Conservation (phyloP, 345 rosid species). For the Garcia nutans region DNA sequence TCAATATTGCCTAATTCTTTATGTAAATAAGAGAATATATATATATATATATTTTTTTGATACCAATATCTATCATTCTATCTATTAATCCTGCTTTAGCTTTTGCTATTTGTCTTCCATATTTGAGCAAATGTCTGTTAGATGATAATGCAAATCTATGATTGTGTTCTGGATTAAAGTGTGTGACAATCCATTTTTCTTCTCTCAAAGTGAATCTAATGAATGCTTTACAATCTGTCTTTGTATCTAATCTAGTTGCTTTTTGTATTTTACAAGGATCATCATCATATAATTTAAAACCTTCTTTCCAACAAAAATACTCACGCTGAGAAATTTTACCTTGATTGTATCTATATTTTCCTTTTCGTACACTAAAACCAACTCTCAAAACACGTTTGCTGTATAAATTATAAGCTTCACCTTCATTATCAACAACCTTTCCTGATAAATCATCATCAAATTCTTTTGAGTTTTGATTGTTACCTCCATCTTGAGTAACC, state of each 20-base stretch:
- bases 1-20: too few relatives aligned
- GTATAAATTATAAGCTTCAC: constrained; percentile 24
- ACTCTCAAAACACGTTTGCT: constrained; percentile 16
- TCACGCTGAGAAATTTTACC: constrained; percentile 16
- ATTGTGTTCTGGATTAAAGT: constrained; percentile 22
- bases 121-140: constrained; percentile 20
- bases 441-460: neutral
- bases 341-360: constrained; percentile 2
- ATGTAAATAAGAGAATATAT: too few relatives aligned
- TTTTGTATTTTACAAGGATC: neutral
- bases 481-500: too few relatives aligned
- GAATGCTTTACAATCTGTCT: constrained; percentile 21
- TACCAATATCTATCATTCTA: neutral
- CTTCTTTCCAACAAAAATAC: constrained; percentile 25
- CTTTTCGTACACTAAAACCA: constrained; percentile 31
- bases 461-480: too few relatives aligned
- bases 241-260: constrained; percentile 5
- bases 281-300: constrained; percentile 2
- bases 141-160: constrained; percentile 18
- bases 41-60: too few relatives aligned
- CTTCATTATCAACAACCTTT: neutral
- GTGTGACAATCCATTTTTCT: constrained; percentile 15
- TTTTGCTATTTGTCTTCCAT: neutral
- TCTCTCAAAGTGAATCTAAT: constrained; percentile 21
- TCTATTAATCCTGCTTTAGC: neutral